A percentile compares a stretch with the other conserved stretches of the same genome.
Evolutionary conservation across 2,329 filamentous ascomycete species (phyloP).

Genomic region (Penicillium sp.): DNA sequence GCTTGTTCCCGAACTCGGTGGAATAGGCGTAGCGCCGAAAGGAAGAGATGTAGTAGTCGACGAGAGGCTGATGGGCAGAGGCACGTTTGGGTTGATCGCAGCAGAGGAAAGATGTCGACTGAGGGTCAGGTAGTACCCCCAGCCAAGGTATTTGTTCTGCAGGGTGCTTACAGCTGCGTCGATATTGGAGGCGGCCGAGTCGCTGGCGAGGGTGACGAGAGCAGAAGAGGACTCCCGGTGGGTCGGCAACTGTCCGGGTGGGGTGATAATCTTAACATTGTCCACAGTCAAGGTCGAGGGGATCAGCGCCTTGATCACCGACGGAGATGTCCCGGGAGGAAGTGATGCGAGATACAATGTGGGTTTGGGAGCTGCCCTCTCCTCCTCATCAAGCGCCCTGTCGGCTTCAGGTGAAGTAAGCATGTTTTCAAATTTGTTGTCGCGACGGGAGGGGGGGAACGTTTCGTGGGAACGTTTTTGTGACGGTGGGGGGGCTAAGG

Average conservation of each 20-base stretch:
- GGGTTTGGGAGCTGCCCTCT: slow-evolving; percentile 52
- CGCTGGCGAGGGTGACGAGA: slow-evolving; percentile 75
- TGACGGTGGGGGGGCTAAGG: slow-evolving; percentile 46
- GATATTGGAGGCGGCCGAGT: slow-evolving; percentile 79
- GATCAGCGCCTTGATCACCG: slow-evolving; percentile 50
- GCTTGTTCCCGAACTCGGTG: slow-evolving; percentile 47
- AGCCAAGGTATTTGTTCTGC: slow-evolving; percentile 81
- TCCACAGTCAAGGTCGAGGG: slow-evolving; percentile 63
- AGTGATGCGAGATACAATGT: slow-evolving; percentile 55
- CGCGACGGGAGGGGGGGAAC: slow-evolving; percentile 41
- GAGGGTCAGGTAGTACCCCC: slow-evolving; percentile 75
- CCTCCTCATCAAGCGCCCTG: slow-evolving; percentile 40
- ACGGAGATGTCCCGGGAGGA: slow-evolving; percentile 52
- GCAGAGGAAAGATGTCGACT: slow-evolving; percentile 80
- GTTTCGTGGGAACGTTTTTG: slow-evolving; percentile 48
- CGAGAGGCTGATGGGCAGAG: slow-evolving; percentile 48
- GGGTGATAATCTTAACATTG: slow-evolving; percentile 67
- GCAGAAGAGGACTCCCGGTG: slow-evolving; percentile 73
- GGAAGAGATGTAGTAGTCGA: slow-evolving; percentile 58
- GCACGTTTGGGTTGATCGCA: slow-evolving; percentile 57
- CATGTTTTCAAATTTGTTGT: slow-evolving; percentile 41
- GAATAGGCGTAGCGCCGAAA: slow-evolving; percentile 72
- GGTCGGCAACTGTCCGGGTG: slow-evolving; percentile 44
- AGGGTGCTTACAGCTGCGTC: slow-evolving; percentile 74
- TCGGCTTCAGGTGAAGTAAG: slow-evolving; percentile 46